Conservation (phyloP, 1,139 yeast species). For the Kazachstania sp. region DNA sequence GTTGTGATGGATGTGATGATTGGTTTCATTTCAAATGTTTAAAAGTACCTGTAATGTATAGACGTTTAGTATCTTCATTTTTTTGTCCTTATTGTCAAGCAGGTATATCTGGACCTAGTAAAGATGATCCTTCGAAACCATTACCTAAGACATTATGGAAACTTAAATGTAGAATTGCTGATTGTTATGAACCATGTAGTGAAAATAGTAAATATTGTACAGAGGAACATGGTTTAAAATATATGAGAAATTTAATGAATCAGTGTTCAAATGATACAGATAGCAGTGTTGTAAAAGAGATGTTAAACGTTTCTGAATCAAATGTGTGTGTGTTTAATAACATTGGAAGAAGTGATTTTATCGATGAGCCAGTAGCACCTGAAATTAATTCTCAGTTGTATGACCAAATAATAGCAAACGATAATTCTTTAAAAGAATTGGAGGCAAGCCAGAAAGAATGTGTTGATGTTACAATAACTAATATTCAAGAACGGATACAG, state of each 20-base stretch:
- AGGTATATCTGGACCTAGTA: conserved; percentile 35
- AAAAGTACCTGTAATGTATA: conserved; percentile 45
- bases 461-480: conserved; percentile 13
- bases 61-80: conserved; percentile 53
- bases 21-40: conserved; percentile 89
- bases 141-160: conserved; percentile 52
- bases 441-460: conserved; percentile 14
- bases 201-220: conserved; percentile 63
- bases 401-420: conserved; percentile 26
- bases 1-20: conserved; percentile 91
- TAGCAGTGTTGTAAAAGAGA: conserved; percentile 7
- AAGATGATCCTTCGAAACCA: conserved; percentile 6
- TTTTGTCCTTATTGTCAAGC: conserved; percentile 70
- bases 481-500: conserved; percentile 13
- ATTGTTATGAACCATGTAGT: conserved; percentile 53
- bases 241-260: conserved; percentile 34
- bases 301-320: conserved; percentile 15
- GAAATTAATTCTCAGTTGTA: conserved; percentile 33
- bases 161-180: conserved; percentile 57
- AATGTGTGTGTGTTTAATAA: conserved; percentile 24
- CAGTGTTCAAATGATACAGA: conserved; percentile 19
- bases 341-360: conserved; percentile 20
- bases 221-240: conserved; percentile 59
- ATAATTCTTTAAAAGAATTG: conserved; percentile 18
- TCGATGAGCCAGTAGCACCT: conserved; percentile 12